phyloP scores from a whole-genome alignment of 2,329 filamentous ascomycete genomes.

The Plectosphaerella cucumerina region DNA sequence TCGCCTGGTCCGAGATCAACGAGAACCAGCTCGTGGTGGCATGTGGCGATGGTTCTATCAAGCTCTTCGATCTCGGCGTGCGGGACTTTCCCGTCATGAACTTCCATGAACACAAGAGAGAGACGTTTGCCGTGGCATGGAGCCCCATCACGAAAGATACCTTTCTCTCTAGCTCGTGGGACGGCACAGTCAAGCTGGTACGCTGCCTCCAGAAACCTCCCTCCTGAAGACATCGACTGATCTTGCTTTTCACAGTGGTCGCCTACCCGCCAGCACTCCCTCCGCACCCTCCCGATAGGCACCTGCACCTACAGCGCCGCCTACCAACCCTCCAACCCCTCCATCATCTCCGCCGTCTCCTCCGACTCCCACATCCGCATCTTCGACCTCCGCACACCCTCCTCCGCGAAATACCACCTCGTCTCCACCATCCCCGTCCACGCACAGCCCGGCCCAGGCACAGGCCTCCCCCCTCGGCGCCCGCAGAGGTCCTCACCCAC shows the following conservation, averaged over 20 bases:
- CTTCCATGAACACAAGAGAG: constrained; percentile 89
- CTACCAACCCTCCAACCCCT: constrained; percentile 84
- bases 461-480: constrained; percentile 44
- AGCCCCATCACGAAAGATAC: constrained; percentile 86
- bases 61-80: constrained; percentile 83
- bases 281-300: constrained; percentile 85
- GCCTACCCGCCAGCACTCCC: constrained; percentile 67
- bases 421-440: constrained; percentile 81
- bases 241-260: constrained; percentile 61
- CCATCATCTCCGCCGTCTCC: constrained; percentile 80
- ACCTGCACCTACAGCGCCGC: constrained; percentile 91
- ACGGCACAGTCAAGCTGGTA: constrained; percentile 88
- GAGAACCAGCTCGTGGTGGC: constrained; percentile 90
- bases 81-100: constrained; percentile 83
- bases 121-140: constrained; percentile 91
- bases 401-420: constrained; percentile 83
- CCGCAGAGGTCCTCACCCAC: constrained; percentile 83
- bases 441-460: constrained; percentile 46
- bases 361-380: constrained; percentile 86
- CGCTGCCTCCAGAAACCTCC: constrained; percentile 14
- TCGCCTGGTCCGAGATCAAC: constrained; percentile 93
- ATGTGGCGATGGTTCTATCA: constrained; percentile 89
- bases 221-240: neutral
- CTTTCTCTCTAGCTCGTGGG: constrained; percentile 91
- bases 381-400: constrained; percentile 86